These are phyloP conservation scores for Didymella keratinophila DNA, from an alignment of 2,329 filamentous ascomycete species.

Conservation along the genomic window DNA sequence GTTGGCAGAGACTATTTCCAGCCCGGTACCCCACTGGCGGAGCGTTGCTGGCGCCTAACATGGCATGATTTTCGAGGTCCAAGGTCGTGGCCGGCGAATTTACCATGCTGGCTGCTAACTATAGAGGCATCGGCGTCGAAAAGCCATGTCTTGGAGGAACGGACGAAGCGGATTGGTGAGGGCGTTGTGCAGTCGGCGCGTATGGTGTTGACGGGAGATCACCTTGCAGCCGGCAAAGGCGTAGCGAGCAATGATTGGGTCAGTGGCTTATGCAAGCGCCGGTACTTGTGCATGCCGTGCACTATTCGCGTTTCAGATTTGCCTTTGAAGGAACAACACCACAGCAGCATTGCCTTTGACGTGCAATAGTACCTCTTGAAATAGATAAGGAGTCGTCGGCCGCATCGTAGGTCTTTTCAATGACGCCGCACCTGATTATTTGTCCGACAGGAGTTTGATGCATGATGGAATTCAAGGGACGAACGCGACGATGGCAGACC, in stretches of 20 bases:
- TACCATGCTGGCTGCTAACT: constrained; percentile 37
- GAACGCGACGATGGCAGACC: background rate
- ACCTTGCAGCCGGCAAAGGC: constrained; percentile 39
- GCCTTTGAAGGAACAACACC: constrained; percentile 21
- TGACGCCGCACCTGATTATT: background rate
- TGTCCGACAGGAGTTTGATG: background rate
- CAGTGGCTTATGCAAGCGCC: constrained; percentile 35
- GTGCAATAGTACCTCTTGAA: constrained; percentile 18
- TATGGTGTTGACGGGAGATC: constrained; percentile 43
- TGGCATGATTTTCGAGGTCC: constrained; percentile 34
- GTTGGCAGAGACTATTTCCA: constrained; percentile 31
- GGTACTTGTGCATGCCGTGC: constrained; percentile 34
- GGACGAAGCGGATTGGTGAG: constrained; percentile 42
- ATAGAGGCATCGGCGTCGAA: constrained; percentile 40
- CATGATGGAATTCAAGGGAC: background rate
- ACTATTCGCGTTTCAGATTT: constrained; percentile 36
- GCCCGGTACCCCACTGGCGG: constrained; percentile 40
- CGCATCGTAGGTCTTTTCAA: constrained; percentile 1
- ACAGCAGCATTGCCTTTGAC: constrained; percentile 14
- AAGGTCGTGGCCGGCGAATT: constrained; percentile 7
- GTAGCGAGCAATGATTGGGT: constrained; percentile 35
- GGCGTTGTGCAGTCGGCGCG: constrained; percentile 38
- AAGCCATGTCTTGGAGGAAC: constrained; percentile 35
- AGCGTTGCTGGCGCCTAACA: constrained; percentile 41
- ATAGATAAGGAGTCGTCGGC: constrained; percentile 8